Conservation (phyloP, 768 basidiomycete species). For the Pleurotus eryngii region DNA sequence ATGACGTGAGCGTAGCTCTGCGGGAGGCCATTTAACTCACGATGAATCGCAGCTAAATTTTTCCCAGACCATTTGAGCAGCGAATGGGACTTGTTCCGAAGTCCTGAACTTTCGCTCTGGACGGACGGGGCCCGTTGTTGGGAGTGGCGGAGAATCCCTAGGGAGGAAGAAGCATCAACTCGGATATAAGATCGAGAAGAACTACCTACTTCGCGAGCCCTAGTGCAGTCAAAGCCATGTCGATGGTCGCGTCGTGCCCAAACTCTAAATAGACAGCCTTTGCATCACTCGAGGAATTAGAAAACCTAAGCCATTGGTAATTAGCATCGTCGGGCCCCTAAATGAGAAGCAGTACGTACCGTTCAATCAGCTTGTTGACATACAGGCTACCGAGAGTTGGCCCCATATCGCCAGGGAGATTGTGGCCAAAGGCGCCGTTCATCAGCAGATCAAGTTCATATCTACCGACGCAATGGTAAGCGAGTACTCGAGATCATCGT, state of each 20-base stretch:
- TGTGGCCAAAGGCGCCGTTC: constrained; percentile 34
- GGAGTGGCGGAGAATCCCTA: constrained; percentile 31
- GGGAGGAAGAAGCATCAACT: not conserved
- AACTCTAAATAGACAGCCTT: constrained; percentile 36
- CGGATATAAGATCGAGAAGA: not conserved
- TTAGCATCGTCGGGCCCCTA: not conserved
- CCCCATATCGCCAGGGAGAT: constrained; percentile 28
- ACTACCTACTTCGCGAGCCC: constrained; percentile 30
- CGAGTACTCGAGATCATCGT: no score
- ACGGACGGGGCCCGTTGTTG: constrained; percentile 20
- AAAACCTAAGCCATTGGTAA: constrained; percentile 21
- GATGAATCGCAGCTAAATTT: constrained; percentile 33
- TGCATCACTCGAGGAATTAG: constrained; percentile 30
- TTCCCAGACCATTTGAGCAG: constrained; percentile 41
- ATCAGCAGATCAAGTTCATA: constrained; percentile 39
- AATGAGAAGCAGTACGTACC: constrained; percentile 14
- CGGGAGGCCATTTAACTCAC: constrained; percentile 13
- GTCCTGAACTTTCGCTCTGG: constrained; percentile 33
- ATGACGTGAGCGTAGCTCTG: not conserved
- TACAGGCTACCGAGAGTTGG: constrained; percentile 35
- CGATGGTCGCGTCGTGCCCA: constrained; percentile 38
- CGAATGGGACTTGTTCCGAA: constrained; percentile 39
- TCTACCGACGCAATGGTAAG: constrained; percentile 12
- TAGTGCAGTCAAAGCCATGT: constrained; percentile 34
- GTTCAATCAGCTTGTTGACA: constrained; percentile 35